Percentiles rank a stretch among this genome's conserved stretches.
These are phyloP conservation scores for Agroathelia rolfsii DNA, from an alignment of 1,284 basidiomycete genomes.

Conservation along the genomic window DNA sequence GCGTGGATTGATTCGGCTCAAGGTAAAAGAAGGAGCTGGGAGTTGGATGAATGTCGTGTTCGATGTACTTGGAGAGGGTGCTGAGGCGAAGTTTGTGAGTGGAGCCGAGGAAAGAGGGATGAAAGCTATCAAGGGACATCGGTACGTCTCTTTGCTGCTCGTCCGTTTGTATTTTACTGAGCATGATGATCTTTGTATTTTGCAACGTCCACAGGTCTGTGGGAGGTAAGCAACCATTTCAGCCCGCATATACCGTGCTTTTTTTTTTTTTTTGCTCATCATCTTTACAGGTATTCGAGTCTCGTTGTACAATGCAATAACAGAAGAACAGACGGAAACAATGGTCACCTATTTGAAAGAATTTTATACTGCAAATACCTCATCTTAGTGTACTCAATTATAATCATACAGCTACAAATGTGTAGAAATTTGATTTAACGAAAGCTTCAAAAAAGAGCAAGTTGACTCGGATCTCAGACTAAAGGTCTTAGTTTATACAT, in stretches of 20 bases:
- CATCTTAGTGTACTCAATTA: too few species aligned
- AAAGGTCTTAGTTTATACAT: too few species aligned
- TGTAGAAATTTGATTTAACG: conserved; percentile 9
- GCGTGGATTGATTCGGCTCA: conserved; percentile 55
- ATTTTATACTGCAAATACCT: conserved; percentile 35
- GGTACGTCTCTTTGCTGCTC: conserved; percentile 40
- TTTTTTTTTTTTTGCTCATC: conserved; percentile 14
- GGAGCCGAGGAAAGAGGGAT: conserved; percentile 74
- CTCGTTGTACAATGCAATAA: conserved; percentile 93
- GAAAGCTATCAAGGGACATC: conserved; percentile 84
- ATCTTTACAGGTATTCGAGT: conserved; percentile 64
- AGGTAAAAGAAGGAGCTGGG: conserved; percentile 62
- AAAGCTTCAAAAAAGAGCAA: conserved; percentile 2
- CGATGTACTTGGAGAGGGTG: conserved; percentile 57
- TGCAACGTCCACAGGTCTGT: conserved; percentile 37
- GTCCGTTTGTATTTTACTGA: too few species aligned
- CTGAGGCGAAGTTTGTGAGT: conserved; percentile 64
- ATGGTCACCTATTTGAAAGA: conserved; percentile 52
- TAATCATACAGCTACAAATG: too few species aligned
- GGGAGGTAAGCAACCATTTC: conserved; percentile 46
- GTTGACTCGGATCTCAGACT: conserved; percentile 1
- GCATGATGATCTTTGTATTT: too few species aligned
- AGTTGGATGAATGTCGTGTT: conserved; percentile 96
- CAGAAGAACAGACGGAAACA: conserved; percentile 64
- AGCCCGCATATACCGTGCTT: too few species aligned